Evolutionary conservation across 176 grass and related monocot species (phyloP).

Genomic region (Rhynchospora breviuscula): DNA sequence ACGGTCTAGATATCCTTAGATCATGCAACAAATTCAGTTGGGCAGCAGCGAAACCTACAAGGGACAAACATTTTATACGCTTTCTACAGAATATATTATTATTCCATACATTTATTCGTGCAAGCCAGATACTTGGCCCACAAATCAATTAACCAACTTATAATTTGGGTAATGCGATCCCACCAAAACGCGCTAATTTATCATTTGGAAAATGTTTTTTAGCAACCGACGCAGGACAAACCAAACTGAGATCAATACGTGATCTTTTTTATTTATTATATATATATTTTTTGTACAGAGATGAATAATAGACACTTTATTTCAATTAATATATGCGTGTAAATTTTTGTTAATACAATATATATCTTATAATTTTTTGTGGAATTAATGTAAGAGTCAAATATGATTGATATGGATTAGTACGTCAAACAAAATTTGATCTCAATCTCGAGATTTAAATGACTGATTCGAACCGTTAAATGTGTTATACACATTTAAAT

Average conservation of each 20-base stretch:
- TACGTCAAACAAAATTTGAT: too few relatives aligned
- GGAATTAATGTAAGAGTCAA: too few relatives aligned
- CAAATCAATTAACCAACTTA: neutral
- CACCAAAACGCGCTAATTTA: neutral
- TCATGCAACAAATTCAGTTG: neutral
- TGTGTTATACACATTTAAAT: too few relatives aligned
- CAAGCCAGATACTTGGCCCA: neutral
- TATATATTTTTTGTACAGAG: too few relatives aligned
- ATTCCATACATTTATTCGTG: neutral
- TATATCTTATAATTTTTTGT: too few relatives aligned
- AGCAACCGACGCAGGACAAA: neutral
- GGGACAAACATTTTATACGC: neutral
- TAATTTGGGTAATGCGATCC: constrained; percentile 4
- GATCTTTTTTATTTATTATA: too few relatives aligned
- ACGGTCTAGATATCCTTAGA: neutral
- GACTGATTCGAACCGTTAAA: too few relatives aligned
- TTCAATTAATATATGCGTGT: too few relatives aligned
- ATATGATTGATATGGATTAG: too few relatives aligned
- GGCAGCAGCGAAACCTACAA: neutral
- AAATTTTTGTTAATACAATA: too few relatives aligned
- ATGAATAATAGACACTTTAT: too few relatives aligned
- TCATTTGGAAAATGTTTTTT: neutral
- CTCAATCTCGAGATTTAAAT: too few relatives aligned
- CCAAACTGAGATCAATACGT: neutral
- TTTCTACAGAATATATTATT: neutral